These are phyloP conservation scores for Hymenoscyphus linearis DNA, from an alignment of 2,329 filamentous ascomycete genomes.

Conservation along the genomic window DNA sequence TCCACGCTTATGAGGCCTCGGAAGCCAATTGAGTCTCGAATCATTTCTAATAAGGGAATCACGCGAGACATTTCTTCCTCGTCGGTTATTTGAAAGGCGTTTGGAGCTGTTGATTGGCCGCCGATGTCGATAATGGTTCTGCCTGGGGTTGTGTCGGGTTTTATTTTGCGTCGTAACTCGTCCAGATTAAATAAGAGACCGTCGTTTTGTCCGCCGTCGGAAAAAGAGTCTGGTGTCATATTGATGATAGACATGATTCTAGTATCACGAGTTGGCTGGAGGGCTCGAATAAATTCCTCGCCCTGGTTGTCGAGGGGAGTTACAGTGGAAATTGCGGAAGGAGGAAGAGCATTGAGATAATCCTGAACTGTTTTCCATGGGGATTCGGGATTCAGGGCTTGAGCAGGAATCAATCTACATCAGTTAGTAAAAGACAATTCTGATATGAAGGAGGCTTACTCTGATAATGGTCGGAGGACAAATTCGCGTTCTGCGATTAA, in stretches of 20 bases:
- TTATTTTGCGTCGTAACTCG: neutral
- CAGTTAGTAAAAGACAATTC: neutral
- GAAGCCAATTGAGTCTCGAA: conserved; percentile 62
- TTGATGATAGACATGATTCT: conserved; percentile 93
- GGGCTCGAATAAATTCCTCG: conserved; percentile 50
- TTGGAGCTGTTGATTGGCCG: conserved; percentile 86
- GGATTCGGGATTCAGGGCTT: conserved; percentile 45
- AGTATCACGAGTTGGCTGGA: conserved; percentile 52
- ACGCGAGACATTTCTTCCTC: conserved; percentile 74
- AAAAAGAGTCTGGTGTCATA: conserved; percentile 94
- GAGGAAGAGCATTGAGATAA: conserved; percentile 54
- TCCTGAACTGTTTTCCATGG: conserved; percentile 59
- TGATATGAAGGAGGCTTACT: conserved; percentile 44
- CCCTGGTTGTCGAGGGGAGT: conserved; percentile 48
- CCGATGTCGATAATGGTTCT: conserved; percentile 76
- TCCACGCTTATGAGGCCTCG: conserved; percentile 73
- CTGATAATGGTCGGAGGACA: conserved; percentile 78
- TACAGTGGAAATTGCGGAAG: conserved; percentile 48
- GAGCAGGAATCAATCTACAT: conserved; percentile 49
- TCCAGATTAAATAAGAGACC: neutral
- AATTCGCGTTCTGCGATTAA: conserved; percentile 89
- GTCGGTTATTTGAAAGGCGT: conserved; percentile 60
- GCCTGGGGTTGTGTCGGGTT: conserved; percentile 38
- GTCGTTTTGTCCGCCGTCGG: conserved; percentile 70
- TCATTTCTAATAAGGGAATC: conserved; percentile 69